Percentiles rank a stretch among this genome's conserved stretches.
Conservation (phyloP, 2,329 filamentous ascomycete genomes). For the Setomelanomma holmii region DNA sequence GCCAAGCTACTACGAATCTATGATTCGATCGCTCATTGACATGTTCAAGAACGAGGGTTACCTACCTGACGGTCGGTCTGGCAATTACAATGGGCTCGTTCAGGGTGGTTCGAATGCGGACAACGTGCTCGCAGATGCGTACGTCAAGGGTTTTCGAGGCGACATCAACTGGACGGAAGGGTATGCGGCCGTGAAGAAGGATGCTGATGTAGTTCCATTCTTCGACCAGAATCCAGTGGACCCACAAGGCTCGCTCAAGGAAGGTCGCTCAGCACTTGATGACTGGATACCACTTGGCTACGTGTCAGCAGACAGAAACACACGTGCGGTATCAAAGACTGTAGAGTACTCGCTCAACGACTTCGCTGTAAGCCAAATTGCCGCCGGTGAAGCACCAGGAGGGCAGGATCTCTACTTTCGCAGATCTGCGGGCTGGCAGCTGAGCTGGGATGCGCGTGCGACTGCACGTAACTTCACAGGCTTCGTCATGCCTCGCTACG, state of each 20-base stretch:
- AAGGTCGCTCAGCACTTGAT: slow-evolving; percentile 52
- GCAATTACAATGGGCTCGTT: slow-evolving; percentile 63
- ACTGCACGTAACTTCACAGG: slow-evolving; percentile 47
- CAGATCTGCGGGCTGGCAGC: slow-evolving; percentile 52
- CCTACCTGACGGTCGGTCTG: slow-evolving; percentile 71
- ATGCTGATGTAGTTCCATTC: slow-evolving; percentile 65
- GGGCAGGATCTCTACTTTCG: slow-evolving; percentile 50
- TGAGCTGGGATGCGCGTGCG: slow-evolving; percentile 49
- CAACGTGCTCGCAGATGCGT: slow-evolving; percentile 69
- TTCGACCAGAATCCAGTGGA: slow-evolving; percentile 47
- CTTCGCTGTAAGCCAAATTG: slow-evolving; percentile 52
- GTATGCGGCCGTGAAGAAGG: slow-evolving; percentile 74
- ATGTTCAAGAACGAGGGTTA: slow-evolving; percentile 68
- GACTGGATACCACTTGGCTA: slow-evolving; percentile 55
- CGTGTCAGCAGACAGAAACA: slow-evolving; percentile 48
- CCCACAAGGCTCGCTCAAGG: slow-evolving; percentile 47
- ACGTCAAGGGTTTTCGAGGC: slow-evolving; percentile 66
- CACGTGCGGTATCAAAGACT: slow-evolving; percentile 50
- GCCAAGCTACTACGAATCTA: slow-evolving; percentile 66
- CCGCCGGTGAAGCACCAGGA: slow-evolving; percentile 49
- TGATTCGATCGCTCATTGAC: slow-evolving; percentile 74
- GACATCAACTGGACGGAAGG: slow-evolving; percentile 75
- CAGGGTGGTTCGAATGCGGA: slow-evolving; percentile 48
- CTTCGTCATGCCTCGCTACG: slow-evolving; percentile 46
- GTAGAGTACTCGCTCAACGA: slow-evolving; percentile 55